Evolutionary conservation across 1,139 yeast genomes (phyloP), one percentile per base, ranked within the genome.

Genomic region (Debaryomycetaceae sp.): DNA sequence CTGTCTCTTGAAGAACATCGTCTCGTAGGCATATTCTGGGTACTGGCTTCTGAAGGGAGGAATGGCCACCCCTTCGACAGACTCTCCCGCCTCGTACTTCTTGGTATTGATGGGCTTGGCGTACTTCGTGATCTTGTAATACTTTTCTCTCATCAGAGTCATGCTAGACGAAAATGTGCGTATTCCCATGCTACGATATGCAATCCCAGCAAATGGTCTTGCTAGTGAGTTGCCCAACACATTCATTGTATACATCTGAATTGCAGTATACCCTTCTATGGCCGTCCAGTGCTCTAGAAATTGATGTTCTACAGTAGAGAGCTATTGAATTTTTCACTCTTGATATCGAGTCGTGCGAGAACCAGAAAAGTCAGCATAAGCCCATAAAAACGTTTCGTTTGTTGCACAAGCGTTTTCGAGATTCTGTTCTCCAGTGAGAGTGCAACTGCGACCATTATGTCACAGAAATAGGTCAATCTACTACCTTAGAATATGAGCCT

Each of bases 21-120:
- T 73, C 46, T 86, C 91, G 60, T 83, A 91, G 39, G 88, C 85
- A 62, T 92, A 92, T 14, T 76, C 83, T 11, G 98, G 98, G 55
- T 76, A 76, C 42, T 68, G 56, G 30, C 72, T 66, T 39, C 65
- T 65, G 43, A 67, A 58, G 38, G 62, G 56, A 34, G 89, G 87
- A 41, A 83, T 65, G 43, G 61, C 45, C 17, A 64, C 45, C 4
- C 63, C 62, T 16, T 53, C 47, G 3, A 64, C 62, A 29, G 61
- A 51, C 38, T 70, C 69, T n/a, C 77, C 77, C 1, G 59, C 67
- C 42, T 60, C 49, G 53, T 67, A 70, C 19, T 52, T 56, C 35
- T 58, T 58, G 34, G 61, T 60, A 40, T 70, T 70, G 30, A 71
- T 58, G 9, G 70, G 67, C 49, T 63, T 65, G 45, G 58, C 63